phyloP scores from a whole-genome alignment of 129 eudicot genomes.

The Helianthus tuberosus region DNA sequence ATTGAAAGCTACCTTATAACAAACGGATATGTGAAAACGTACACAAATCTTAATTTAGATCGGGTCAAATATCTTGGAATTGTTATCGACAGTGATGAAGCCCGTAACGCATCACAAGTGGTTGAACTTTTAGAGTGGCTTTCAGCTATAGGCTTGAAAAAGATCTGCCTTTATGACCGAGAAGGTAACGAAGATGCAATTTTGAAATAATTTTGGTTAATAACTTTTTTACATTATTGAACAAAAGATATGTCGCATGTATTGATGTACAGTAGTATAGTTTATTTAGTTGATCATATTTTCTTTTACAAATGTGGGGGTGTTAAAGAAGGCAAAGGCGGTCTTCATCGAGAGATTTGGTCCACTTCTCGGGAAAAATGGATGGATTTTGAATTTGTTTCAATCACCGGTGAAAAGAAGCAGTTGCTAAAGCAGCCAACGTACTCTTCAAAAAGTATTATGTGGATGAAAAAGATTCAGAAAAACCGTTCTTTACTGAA shows the following conservation, averaged over 20 bases:
- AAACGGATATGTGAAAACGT: conserved; percentile 48
- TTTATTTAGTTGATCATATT: conserved; percentile 8
- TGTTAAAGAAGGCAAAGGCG: conserved; percentile 75
- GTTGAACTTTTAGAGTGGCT: conserved; percentile 72
- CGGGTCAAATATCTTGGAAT: conserved; percentile 73
- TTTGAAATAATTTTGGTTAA: not conserved
- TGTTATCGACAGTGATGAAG: conserved; percentile 89
- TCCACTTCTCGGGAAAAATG: conserved; percentile 31
- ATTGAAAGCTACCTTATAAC: conserved; percentile 78
- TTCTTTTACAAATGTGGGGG: conserved; percentile 49
- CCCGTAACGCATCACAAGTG: conserved; percentile 57
- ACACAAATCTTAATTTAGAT: conserved; percentile 48
- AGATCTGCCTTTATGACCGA: conserved; percentile 75
- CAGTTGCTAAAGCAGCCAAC: conserved; percentile 84
- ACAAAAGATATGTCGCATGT: too few relatives aligned
- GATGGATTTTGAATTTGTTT: conserved; percentile 56
- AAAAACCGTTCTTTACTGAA: conserved; percentile 57
- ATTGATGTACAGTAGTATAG: too few relatives aligned
- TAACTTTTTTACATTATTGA: too few relatives aligned
- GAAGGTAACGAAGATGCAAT: conserved; percentile 57
- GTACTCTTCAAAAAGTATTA: too few relatives aligned
- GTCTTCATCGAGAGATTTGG: conserved; percentile 45
- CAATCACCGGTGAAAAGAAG: conserved; percentile 73
- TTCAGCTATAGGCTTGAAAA: conserved; percentile 64
- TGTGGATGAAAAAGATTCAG: too few relatives aligned